Base-by-base conservation (phyloP, 129 eudicot species). In the Scalesia atractyloides region DNA sequence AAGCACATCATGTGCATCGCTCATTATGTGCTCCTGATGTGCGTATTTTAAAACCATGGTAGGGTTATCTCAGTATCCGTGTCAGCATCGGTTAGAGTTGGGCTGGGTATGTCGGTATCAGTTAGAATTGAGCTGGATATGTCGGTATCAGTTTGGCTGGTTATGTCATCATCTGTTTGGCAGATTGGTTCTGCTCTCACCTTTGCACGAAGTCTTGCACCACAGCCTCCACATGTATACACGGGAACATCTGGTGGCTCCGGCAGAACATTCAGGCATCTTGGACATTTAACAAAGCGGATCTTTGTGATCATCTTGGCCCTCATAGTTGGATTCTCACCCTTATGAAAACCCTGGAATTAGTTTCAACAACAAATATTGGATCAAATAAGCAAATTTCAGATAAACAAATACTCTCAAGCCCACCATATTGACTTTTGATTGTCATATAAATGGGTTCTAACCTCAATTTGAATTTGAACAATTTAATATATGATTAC, bases 171-270 rank as follows among this genome's bases (percentile, higher is more conserved):
- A 37, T 37, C 0, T 37, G 43, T 37, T 3, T 37, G 43, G 7
- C 7, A 0, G 5, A 37, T 37, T 37, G 43, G 43, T 37, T 37
- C 43, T 37, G 43, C 5, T 37, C 43, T 37, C 7, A 0, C 0
- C 43, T 5, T 37, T 37, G 43, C 92, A 84, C 62, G 82, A 47
- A 89, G 96, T 67, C 70, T 37, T 24, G 83, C 51, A 57, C 66
- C 84, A 76, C 96, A 89, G 56, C 89, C 90, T 63, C 92, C 96
- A 69, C 96, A 89, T 54, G 47, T 20, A 81, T 89, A 89, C 43
- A 89, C 67, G 1, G 85, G 85, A 77, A 82, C 79, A 0, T 76
- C 84, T 15, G 82, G 46, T 39, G 77, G 74, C 82, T 89, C 96
- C 3, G 68, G 79, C 19, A 89, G 86, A 73, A 89, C 51, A 39